phyloP scores from a whole-genome alignment of 2,329 filamentous ascomycete species.

The Sporothrix luriei region DNA sequence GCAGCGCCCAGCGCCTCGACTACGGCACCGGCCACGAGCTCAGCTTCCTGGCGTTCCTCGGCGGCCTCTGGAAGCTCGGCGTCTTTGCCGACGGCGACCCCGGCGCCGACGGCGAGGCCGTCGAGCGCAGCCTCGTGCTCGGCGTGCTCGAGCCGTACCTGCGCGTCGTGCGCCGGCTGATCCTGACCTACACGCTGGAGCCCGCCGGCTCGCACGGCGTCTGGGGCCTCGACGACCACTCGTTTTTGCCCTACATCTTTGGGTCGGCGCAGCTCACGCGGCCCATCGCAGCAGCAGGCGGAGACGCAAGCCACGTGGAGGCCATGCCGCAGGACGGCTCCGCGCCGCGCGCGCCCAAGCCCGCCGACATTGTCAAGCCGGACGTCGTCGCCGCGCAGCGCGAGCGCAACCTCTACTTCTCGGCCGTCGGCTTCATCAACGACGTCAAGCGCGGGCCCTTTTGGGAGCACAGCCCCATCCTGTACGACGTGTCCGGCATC shows the following conservation, averaged over 20 bases:
- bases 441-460: slow-evolving; percentile 96
- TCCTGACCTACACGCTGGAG: slow-evolving; percentile 88
- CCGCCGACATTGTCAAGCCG: slow-evolving; percentile 67
- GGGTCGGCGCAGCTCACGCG: slow-evolving; percentile 88
- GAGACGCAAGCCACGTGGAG: no score
- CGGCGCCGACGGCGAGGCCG: slow-evolving; percentile 48
- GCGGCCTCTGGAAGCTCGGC: slow-evolving; percentile 85
- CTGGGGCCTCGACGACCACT: slow-evolving; percentile 98
- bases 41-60: slow-evolving; percentile 90
- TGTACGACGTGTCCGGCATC: slow-evolving; percentile 93
- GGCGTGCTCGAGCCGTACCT: slow-evolving; percentile 85
- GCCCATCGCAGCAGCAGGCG: no score
- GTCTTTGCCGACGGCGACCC: slow-evolving; percentile 64
- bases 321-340: slow-evolving; percentile 79
- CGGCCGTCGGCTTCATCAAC: slow-evolving; percentile 93
- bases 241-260: slow-evolving; percentile 90
- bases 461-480: slow-evolving; percentile 93
- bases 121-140: slow-evolving; percentile 79
- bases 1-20: slow-evolving; percentile 84
- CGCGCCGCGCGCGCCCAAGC: slow-evolving; percentile 68
- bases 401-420: slow-evolving; percentile 82
- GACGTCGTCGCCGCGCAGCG: slow-evolving; percentile 67
- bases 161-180: slow-evolving; percentile 76
- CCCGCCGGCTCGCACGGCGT: slow-evolving; percentile 96
- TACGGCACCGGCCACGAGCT: slow-evolving; percentile 97